A percentile compares a stretch with the other conserved stretches of the same genome.
Conservation (phyloP, 768 basidiomycete genomes). For the Mycena filopes region DNA sequence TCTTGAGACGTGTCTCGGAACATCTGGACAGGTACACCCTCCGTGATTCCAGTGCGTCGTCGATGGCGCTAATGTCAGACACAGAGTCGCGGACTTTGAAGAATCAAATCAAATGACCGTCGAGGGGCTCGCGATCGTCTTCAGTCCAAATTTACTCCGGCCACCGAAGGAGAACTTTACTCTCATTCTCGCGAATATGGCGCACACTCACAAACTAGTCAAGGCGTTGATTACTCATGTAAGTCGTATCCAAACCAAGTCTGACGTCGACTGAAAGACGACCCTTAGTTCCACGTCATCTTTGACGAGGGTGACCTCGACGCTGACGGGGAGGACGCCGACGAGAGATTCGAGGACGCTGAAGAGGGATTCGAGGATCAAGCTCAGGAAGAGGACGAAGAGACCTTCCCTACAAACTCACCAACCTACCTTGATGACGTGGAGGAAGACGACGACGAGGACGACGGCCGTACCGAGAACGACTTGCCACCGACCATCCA, state of each 20-base stretch:
- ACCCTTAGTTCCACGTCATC: conserved; percentile 66
- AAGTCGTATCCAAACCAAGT: conserved; percentile 40
- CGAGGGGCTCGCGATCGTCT: conserved; percentile 85
- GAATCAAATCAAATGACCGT: conserved; percentile 93
- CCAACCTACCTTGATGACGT: conserved; percentile 31
- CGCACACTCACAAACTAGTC: conserved; percentile 77
- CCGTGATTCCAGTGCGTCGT: neutral
- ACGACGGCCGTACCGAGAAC: neutral
- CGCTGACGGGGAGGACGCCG: conserved; percentile 72
- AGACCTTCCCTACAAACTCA: conserved; percentile 22
- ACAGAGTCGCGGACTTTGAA: conserved; percentile 87
- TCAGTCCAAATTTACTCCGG: conserved; percentile 83
- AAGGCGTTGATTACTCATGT: conserved; percentile 83
- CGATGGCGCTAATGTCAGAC: neutral
- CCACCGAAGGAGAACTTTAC: conserved; percentile 84
- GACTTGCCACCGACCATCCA: conserved; percentile 29
- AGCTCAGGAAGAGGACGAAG: conserved; percentile 58
- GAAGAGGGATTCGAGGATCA: conserved; percentile 8
- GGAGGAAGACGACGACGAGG: conserved; percentile 23
- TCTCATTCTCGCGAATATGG: conserved; percentile 84
- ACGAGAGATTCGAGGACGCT: conserved; percentile 66
- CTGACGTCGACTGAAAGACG: conserved; percentile 12
- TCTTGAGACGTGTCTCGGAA: conserved; percentile 82
- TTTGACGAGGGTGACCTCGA: conserved; percentile 79
- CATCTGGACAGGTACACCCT: conserved; percentile 78